Base-by-base conservation (phyloP, 495 filamentous ascomycete species). In the Penicillium pancosmium region DNA sequence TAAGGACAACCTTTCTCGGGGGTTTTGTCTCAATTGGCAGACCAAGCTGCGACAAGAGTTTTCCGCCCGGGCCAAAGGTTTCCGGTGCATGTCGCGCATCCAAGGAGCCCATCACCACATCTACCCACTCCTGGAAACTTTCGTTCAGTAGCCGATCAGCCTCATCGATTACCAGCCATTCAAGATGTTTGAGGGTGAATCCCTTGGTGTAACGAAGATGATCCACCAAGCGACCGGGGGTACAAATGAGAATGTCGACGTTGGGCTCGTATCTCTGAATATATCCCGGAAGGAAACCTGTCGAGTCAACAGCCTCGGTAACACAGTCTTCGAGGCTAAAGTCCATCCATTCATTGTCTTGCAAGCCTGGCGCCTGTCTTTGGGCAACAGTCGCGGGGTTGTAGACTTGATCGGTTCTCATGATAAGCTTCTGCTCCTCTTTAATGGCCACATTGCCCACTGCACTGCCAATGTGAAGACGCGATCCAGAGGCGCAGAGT, bases 161-260 rank as follows among this genome's bases (percentile, higher is more conserved):
- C 75, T 98, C 94, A 66, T 98, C 94, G 33, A 98, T 89, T 11
- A 97, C 84, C 5, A 98, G 78, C 92, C 93, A 98, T 54, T 89
- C 83, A 0, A 97, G 78, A 68, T 90, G 81, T 21, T 89, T 80
- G 38, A 98, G 77, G 0, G 83, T 84, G 63, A 98, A 98, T 0
- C 93, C 93, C 5, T 84, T 85, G 0, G 94, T 98, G 56, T 86
- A 86, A 50, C 86, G 86, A 44, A 97, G 82, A 71, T 98, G 94
- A 61, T 98, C 93, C 5, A 98, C 91, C 9, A 98, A 80, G 46
- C 94, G 83, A 56, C 95, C 94, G 1, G 94, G 94, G 0, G 94
- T 98, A 68, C 88, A 93, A 36, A 98, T 90, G 12, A 98, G 84
- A 55, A 98, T 84, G 67, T 97, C 91, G 13, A 96, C 85, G 53